Evolutionary conservation across 2,329 filamentous ascomycete species (phyloP).

Genomic region (Blastomyces parvus): DNA sequence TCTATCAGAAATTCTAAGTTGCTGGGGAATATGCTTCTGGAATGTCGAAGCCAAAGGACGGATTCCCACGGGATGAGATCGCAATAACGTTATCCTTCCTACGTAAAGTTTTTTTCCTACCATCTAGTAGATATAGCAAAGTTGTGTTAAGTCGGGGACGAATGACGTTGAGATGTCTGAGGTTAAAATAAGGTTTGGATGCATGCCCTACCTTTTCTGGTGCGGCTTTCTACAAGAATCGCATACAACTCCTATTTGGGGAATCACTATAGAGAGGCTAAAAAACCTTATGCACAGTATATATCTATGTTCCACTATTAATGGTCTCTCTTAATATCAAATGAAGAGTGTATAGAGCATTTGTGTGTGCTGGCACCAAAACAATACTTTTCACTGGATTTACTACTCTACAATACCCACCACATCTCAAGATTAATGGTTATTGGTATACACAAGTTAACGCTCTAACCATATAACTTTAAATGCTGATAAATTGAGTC

Average conservation of each 20-base stretch:
- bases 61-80: background rate
- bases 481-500: no score
- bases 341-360: background rate
- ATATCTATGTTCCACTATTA: no score
- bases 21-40: background rate
- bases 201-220: background rate
- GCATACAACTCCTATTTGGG: background rate
- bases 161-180: background rate
- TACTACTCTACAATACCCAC: no score
- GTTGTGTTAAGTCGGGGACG: background rate
- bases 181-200: slow-evolving; percentile 4
- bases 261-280: background rate
- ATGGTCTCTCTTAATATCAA: no score
- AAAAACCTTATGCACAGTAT: background rate
- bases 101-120: background rate
- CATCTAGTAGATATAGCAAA: background rate
- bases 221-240: background rate
- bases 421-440: no score
- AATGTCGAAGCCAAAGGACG: background rate
- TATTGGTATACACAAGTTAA: no score
- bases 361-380: background rate
- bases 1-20: background rate
- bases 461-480: no score
- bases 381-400: no score
- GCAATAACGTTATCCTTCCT: background rate